Evolutionary conservation across 208 protist species (phyloP), one percentile per base, ranked within the genome.

Genomic region (Leishmania major): DNA sequence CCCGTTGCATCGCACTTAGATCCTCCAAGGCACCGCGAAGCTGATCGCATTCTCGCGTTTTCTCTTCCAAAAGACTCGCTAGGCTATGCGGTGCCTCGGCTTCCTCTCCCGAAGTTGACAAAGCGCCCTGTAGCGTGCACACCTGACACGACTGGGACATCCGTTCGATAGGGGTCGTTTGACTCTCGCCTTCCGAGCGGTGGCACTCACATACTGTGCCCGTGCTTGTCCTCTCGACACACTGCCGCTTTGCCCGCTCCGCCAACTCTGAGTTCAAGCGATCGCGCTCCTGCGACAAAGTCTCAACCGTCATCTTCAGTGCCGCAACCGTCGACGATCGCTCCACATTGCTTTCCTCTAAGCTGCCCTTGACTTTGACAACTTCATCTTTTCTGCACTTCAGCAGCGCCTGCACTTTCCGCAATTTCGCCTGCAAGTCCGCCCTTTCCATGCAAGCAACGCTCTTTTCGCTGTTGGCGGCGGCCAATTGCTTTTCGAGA

Each of bases 401-500:
- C 45, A 93, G 40, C 25, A 84, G 66, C 0, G 79, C 81, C 72
- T 95, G 89, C 11, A 92, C 25, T 83, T 94, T 93, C 47, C 91
- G 85, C 10, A 95, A 70, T 59, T 90, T 92, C 17, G 82, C 75
- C 35, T 85, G 86, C 25, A 89, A 62, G 8, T 94, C 92, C 78
- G 89, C 88, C 59, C 89, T 91, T 53, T 97, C 94, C 55, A 90
- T 80, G 37, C 79, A 71, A 15, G 89, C 75, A 22, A 90, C 90
- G 74, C 88, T 95, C 73, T 91, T 92, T 67, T 97, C 92, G 45
- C 91, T 89, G 47, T 93, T 89, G 28, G 84, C 89, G 40, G 83
- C 77, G 13, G 94, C 92, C 75, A 97, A 87, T 70, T 95, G 90
- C 71, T 91, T 94, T 77, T 97, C 91, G 43, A 96, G 80, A 7